phyloP scores from a whole-genome alignment of 345 rosid species.

The Melastoma malabathricum region DNA sequence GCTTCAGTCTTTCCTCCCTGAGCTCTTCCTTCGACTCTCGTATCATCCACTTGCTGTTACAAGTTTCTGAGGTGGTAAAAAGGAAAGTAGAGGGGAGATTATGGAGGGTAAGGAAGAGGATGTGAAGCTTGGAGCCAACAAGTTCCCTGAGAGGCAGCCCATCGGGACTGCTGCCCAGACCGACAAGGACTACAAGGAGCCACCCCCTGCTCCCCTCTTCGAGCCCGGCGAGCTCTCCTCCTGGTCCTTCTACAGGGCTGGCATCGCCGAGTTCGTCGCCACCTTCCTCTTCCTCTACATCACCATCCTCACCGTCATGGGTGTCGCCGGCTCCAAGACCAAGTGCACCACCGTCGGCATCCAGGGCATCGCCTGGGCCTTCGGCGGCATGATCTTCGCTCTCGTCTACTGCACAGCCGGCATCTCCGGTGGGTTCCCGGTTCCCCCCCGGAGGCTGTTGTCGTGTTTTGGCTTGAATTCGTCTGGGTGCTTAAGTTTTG shows the following conservation, averaged over 20 bases:
- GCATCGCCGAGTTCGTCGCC: slow-evolving; percentile 20
- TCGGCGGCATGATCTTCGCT: slow-evolving; percentile 19
- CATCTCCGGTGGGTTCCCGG: slow-evolving; percentile 14
- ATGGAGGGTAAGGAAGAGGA: slow-evolving; percentile 19
- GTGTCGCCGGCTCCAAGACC: slow-evolving; percentile 6
- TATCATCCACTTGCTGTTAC: neutral
- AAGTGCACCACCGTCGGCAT: slow-evolving; percentile 12
- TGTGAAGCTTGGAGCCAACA: slow-evolving; percentile 17
- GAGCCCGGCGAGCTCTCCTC: slow-evolving; percentile 18
- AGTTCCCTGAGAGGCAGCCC: slow-evolving; percentile 17
- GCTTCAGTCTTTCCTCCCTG: too few species aligned
- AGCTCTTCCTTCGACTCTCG: too few species aligned
- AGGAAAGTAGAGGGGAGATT: too few species aligned
- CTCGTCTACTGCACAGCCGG: slow-evolving; percentile 20
- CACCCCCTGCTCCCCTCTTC: slow-evolving; percentile 18
- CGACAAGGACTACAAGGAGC: slow-evolving; percentile 18
- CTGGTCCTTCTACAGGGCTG: slow-evolving; percentile 21
- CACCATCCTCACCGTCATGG: slow-evolving; percentile 22
- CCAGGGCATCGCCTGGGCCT: slow-evolving; percentile 20
- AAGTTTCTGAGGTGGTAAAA: neutral
- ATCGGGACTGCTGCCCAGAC: slow-evolving; percentile 13
- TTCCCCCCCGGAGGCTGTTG: neutral
- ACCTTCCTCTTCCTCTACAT: slow-evolving; percentile 19
- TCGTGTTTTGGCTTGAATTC: neutral
- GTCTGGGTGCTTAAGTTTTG: neutral